Percentiles rank a stretch among this genome's conserved stretches.
phyloP scores from a whole-genome alignment of 306 rosid species.

The Trichosanthes cucumerina region DNA sequence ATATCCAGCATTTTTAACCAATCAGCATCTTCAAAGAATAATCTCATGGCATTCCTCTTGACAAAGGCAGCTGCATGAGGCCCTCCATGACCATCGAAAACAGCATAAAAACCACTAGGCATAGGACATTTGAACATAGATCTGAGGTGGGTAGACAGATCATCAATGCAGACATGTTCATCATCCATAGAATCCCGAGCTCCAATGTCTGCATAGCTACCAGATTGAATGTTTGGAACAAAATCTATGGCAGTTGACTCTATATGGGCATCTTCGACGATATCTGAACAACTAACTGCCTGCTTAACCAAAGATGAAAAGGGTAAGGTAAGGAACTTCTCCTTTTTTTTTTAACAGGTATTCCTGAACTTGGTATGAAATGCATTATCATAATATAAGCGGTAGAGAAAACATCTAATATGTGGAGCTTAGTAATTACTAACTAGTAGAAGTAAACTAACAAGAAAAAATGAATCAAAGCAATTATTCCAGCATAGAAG shows the following conservation, averaged over 20 bases:
- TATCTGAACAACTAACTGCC: constrained; percentile 50
- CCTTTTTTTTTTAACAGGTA: neutral
- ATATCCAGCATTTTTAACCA: constrained; percentile 42
- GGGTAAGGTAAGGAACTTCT: neutral
- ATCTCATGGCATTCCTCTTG: constrained; percentile 62
- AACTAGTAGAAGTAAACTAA: neutral
- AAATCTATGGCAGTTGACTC: constrained; percentile 36
- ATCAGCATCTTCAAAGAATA: constrained; percentile 66
- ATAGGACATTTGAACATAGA: constrained; percentile 34
- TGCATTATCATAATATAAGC: neutral
- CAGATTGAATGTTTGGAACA: constrained; percentile 64
- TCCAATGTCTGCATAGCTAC: constrained; percentile 69
- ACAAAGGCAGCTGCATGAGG: constrained; percentile 76
- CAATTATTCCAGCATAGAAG: neutral
- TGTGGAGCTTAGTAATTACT: neutral
- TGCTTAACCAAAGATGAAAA: constrained; percentile 16
- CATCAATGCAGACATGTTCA: constrained; percentile 71
- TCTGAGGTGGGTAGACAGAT: constrained; percentile 57
- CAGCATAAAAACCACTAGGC: constrained; percentile 75
- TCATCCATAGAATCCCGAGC: constrained; percentile 70
- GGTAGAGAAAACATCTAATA: neutral
- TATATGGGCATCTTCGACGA: constrained; percentile 26
- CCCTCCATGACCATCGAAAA: constrained; percentile 96
- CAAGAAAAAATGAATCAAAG: neutral
- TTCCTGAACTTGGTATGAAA: neutral